Percentiles rank a stretch among this genome's conserved stretches.
These are phyloP conservation scores for Herpetomonas samuelpessoai DNA, from an alignment of 208 protist species.

Conservation along the genomic window DNA sequence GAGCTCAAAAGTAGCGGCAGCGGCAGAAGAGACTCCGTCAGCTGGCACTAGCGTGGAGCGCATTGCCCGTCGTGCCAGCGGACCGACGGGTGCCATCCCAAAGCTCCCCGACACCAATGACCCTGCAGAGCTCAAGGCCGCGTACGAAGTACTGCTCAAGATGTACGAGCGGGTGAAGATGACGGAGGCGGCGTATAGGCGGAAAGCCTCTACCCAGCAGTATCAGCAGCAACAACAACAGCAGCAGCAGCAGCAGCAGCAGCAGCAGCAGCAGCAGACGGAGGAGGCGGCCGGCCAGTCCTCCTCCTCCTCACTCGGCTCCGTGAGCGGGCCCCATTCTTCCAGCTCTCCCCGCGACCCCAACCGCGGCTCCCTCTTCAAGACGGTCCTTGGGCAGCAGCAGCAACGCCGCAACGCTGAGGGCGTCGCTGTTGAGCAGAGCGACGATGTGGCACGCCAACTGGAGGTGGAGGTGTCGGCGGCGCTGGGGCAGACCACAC, in stretches of 20 bases:
- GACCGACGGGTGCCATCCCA: background rate
- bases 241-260: conserved; percentile 2
- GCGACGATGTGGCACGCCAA: background rate
- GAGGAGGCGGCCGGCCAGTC: background rate
- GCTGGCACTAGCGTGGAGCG: too few relatives aligned
- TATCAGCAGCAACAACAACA: conserved; percentile 5
- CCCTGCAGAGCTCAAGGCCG: conserved; percentile 3
- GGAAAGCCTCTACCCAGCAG: background rate
- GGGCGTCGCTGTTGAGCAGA: too few relatives aligned
- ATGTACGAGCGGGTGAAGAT: conserved; percentile 13
- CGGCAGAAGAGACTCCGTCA: too few relatives aligned
- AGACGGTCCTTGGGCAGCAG: background rate
- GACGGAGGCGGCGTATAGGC: conserved; percentile 6
- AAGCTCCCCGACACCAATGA: conserved; percentile 11
- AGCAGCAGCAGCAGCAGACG: too few relatives aligned
- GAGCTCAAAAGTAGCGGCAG: too few relatives aligned
- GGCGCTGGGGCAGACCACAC: too few relatives aligned
- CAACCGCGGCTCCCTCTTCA: background rate
- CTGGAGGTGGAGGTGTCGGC: background rate
- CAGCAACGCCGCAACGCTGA: background rate
- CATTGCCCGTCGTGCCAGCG: too few relatives aligned
- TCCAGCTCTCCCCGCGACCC: too few relatives aligned
- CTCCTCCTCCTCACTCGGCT: too few relatives aligned
- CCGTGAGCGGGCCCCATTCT: too few relatives aligned
- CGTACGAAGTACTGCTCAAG: conserved; percentile 4